Conservation (phyloP, 2,329 filamentous ascomycete species). For the Scedosporium apiospermum region DNA sequence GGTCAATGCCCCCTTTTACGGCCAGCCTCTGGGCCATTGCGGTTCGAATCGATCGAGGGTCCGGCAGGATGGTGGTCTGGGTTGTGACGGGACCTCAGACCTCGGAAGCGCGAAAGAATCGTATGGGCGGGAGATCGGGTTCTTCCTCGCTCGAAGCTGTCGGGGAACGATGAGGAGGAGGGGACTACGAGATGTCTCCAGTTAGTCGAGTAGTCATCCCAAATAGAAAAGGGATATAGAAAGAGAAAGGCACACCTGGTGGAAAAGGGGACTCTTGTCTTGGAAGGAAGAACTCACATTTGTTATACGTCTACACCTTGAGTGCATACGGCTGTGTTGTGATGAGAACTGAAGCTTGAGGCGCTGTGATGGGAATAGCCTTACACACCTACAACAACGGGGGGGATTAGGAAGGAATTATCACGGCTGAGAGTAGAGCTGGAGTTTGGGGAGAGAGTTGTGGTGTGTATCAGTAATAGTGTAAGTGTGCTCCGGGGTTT, state of each 20-base stretch:
- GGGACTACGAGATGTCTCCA: background rate
- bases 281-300: background rate
- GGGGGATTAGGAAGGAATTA: background rate
- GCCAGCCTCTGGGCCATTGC: constrained; percentile 39
- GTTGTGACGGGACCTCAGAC: background rate
- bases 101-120: background rate
- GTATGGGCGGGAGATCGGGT: background rate
- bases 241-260: no score
- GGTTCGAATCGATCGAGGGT: background rate
- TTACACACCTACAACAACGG: background rate
- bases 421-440: background rate
- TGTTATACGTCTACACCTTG: background rate
- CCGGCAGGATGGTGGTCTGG: background rate
- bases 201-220: background rate
- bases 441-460: background rate
- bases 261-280: background rate
- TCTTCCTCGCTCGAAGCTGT: background rate
- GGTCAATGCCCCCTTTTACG: constrained; percentile 40
- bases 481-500: background rate
- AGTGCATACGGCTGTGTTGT: background rate
- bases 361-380: background rate
- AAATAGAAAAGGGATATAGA: background rate
- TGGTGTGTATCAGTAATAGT: background rate
- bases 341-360: background rate
- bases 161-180: background rate